These are phyloP conservation scores for Nothopassalora personata DNA, from an alignment of 2,329 filamentous ascomycete genomes.

Conservation along the genomic window DNA sequence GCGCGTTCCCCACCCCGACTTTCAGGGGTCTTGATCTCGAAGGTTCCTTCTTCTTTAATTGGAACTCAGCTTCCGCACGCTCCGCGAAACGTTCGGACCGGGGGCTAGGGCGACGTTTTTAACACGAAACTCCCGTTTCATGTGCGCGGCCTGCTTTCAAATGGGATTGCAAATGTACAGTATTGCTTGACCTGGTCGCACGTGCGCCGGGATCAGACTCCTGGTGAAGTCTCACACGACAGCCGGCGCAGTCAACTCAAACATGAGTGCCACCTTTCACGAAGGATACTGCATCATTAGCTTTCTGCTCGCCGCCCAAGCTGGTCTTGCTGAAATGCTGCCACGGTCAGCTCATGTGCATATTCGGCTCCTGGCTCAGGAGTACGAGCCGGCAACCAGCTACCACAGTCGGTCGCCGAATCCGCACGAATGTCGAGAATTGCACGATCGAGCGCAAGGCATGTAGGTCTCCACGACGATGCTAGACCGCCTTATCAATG, in stretches of 20 bases:
- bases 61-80: not conserved
- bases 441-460: not conserved
- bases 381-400: not conserved
- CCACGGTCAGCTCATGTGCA: not conserved
- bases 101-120: not conserved
- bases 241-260: not conserved
- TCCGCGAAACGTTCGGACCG: not conserved
- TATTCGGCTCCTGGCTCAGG: not conserved
- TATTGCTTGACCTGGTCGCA: not conserved
- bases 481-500: not conserved
- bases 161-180: not conserved
- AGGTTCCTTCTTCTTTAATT: not conserved
- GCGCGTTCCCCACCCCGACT: not conserved
- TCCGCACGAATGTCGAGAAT: not conserved
- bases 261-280: not conserved
- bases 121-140: not conserved
- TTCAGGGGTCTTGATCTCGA: not conserved
- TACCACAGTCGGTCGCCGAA: not conserved
- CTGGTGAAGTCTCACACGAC: not conserved
- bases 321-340: not conserved
- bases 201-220: not conserved
- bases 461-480: not conserved
- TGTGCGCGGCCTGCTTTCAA: not conserved
- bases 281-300: not conserved
- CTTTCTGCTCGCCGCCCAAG: not conserved